phyloP scores from a whole-genome alignment of 1,284 basidiomycete species.

The Cystobasidium slooffiae region DNA sequence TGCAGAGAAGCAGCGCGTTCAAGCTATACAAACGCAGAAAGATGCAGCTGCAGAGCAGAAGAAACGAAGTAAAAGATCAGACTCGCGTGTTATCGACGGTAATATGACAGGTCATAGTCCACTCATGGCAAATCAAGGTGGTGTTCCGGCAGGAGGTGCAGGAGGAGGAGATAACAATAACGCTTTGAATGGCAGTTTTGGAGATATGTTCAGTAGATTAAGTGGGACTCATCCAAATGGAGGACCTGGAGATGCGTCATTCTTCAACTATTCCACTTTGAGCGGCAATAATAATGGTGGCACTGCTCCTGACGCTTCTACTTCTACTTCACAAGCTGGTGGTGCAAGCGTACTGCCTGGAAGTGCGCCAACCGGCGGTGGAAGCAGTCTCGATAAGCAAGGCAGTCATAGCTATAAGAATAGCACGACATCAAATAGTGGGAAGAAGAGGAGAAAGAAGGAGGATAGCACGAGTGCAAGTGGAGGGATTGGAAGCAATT shows the following conservation, averaged over 20 bases:
- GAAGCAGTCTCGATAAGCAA: background rate
- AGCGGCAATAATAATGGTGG: slow-evolving; percentile 1
- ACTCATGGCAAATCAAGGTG: background rate
- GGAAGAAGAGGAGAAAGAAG: slow-evolving; percentile 28
- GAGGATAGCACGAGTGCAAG: background rate
- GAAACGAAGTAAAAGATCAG: slow-evolving; percentile 16
- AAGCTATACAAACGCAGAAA: slow-evolving; percentile 28
- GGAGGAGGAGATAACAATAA: background rate
- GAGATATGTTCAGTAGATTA: slow-evolving; percentile 18
- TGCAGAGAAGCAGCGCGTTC: slow-evolving; percentile 40
- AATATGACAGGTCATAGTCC: background rate
- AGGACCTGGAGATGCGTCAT: slow-evolving; percentile 3
- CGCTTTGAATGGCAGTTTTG: slow-evolving; percentile 15
- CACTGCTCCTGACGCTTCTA: slow-evolving; percentile 1
- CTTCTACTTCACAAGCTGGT: background rate
- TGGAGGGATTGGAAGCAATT: background rate
- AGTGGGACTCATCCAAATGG: slow-evolving; percentile 8
- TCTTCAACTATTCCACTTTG: slow-evolving; percentile 10
- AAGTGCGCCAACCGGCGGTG: slow-evolving; percentile 13
- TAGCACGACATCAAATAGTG: background rate
- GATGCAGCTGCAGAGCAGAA: slow-evolving; percentile 24
- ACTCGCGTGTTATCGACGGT: slow-evolving; percentile 1
- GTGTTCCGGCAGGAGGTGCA: background rate
- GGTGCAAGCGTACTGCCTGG: background rate
- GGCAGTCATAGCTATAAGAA: background rate